Base-by-base conservation (phyloP, 2,329 filamentous ascomycete species). In the Pleomassaria siparia region DNA sequence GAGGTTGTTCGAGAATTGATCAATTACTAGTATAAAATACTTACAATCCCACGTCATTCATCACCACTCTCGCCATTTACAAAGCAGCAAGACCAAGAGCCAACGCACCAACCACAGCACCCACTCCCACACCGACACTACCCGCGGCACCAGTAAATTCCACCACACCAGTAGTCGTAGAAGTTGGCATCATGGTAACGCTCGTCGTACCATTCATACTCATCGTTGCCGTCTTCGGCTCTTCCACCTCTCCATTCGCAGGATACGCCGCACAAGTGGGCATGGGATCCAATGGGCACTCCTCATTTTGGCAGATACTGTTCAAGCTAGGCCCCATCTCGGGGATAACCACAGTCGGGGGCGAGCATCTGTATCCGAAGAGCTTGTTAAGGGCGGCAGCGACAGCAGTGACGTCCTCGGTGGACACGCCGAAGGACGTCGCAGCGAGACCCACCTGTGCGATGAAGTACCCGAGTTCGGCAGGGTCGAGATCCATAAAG, bases 391-490 rank as follows among this genome's bases (percentile, higher is more conserved):
- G 76, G 1, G 76, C 72, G 25, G 53, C 70, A 49, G 72, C 81
- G 22, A 84, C 77, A 25, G 62, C 64, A 16, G 60, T 61, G 40
- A 83, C 69, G 58, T 85, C 83, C 2, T 71, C 72, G 11, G 74
- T 56, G n/a, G 77, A 71, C 33, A 85, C 80, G 32, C 83, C 83
- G 55, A 85, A 83, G 1, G 80, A 83, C 29, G 75, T 69, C 6
- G 78, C 81, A 4, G 82, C 73, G 11, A 82, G 64, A 22, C 74
- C 80, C 46, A 85, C 79, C 65, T 85, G 81, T 35, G 72, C 53
- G 61, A 84, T 79, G 71, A 85, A 85, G 71, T 83, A 85, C 24
- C 73, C 75, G 30, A 82, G 64, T 61, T 85, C 74, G 44, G 69
- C 63, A 22, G 69, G 59, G 58, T 76, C 69, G 37, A 85, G 75